A percentile compares a stretch with the other conserved stretches of the same genome.
phyloP scores from a whole-genome alignment of 768 basidiomycete genomes.

The Lyophyllum atratum region DNA sequence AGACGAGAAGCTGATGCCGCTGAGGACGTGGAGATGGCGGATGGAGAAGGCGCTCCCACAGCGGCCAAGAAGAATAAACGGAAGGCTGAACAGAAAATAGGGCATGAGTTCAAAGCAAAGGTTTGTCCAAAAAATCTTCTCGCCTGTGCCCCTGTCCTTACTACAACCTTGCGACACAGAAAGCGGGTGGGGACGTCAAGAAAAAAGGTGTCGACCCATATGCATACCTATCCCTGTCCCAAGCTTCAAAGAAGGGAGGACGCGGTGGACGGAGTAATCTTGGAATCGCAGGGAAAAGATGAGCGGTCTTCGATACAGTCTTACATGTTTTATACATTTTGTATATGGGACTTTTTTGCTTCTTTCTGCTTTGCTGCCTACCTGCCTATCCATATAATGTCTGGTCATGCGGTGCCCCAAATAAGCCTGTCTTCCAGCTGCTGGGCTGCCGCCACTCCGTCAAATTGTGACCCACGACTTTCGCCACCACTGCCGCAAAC shows the following conservation, averaged over 20 bases:
- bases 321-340: conserved; percentile 14
- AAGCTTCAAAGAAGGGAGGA: conserved; percentile 72
- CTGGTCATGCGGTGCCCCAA: conserved; percentile 74
- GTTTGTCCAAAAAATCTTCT: conserved; percentile 42
- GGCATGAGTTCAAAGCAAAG: conserved; percentile 96
- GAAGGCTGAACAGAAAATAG: conserved; percentile 52
- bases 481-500: conserved; percentile 56
- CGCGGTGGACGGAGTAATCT: conserved; percentile 38
- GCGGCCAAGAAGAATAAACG: conserved; percentile 58
- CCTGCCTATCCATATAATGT: conserved; percentile 61
- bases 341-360: conserved; percentile 5
- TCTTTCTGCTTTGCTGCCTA: neutral
- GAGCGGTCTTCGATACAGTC: conserved; percentile 15
- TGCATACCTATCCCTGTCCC: conserved; percentile 83
- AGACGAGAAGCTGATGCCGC: conserved; percentile 66
- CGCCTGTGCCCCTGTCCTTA: neutral
- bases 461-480: conserved; percentile 42
- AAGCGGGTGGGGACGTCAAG: conserved; percentile 93
- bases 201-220: conserved; percentile 88
- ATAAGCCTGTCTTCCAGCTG: conserved; percentile 69
- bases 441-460: conserved; percentile 61
- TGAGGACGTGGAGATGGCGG: conserved; percentile 78
- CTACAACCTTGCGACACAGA: conserved; percentile 48
- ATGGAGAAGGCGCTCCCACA: conserved; percentile 49
- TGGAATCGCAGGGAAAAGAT: conserved; percentile 67